Conservation (phyloP, 2,329 filamentous ascomycete genomes). For the Geoglossum cookeanum region DNA sequence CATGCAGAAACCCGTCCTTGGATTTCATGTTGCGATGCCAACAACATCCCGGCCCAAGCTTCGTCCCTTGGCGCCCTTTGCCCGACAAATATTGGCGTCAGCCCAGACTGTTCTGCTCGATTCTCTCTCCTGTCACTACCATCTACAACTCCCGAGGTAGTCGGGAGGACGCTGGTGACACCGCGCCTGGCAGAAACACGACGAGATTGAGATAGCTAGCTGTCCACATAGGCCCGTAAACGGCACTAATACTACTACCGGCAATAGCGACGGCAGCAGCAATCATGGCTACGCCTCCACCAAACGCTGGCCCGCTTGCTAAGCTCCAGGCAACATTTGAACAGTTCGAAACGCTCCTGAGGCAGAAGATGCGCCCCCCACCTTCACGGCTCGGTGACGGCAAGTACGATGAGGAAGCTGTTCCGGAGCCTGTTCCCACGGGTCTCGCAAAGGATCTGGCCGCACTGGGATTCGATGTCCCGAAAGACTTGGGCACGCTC, state of each 20-base stretch:
- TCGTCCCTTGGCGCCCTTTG: too few species aligned
- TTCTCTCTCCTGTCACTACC: too few species aligned
- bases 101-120: too few species aligned
- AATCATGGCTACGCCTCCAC: neutral
- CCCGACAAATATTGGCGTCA: too few species aligned
- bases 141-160: too few species aligned
- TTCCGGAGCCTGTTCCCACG: neutral
- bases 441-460: neutral
- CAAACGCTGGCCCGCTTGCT: neutral
- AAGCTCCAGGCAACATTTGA: neutral
- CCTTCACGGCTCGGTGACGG: neutral
- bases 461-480: neutral
- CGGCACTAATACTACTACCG: too few species aligned
- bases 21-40: neutral
- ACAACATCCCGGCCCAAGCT: too few species aligned
- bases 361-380: neutral
- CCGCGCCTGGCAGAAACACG: too few species aligned
- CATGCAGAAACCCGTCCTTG: too few species aligned
- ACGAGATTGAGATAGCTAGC: too few species aligned
- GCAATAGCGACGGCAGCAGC: neutral
- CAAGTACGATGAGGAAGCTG: neutral
- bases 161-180: too few species aligned
- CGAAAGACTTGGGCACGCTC: neutral
- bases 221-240: too few species aligned
- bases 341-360: neutral